Evolutionary conservation across 2,329 filamentous ascomycete species (phyloP), one percentile per base, ranked within the genome.

Genomic region (Domatiomyces globalis): DNA sequence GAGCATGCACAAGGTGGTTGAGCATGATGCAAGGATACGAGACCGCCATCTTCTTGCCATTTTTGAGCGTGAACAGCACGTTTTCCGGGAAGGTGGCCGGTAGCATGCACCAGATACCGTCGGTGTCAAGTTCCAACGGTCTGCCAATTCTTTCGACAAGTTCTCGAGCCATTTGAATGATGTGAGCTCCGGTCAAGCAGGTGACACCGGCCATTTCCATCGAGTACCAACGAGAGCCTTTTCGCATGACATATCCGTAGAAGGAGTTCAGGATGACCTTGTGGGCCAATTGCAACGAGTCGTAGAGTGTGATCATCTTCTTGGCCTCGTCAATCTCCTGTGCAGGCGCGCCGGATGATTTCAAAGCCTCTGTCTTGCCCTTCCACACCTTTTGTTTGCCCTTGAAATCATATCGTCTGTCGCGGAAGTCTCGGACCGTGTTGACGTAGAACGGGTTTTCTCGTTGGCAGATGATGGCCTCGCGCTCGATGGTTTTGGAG

Each of bases 221-320:
- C 17, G 92, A 98, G 66, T 98, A 98, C 92, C 92, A 98, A 51
- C 92, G 81, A 39, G 92, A 98, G 33, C 92, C 92, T 66, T 98
- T 98, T 71, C 92, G 79, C 92, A 98, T 98, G 66, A 96, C 92
- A 65, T 98, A 98, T 57, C 92, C 92, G 61, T 98, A 98, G 73
- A 98, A 98, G 51, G 88, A 95, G 73, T 98, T 98, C 51, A 98
- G 68, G 75, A 98, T 98, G 71, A 98, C 92, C 67, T 98, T 98
- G 73, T 98, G 92, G 0, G 92, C 92, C 61, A 98, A 74, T 67
- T 98, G 94, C 52, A 98, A 74, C 0, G 92, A 98, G 66, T 98
- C 92, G 65, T 87, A 98, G 4, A 98, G 71, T 46, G 96, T 77
- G 51, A 95, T 92, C 94, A 98, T 98, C 74, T 98, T 98, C 72